Base-by-base conservation (phyloP, 768 basidiomycete genomes). In the Zangia roseola region DNA sequence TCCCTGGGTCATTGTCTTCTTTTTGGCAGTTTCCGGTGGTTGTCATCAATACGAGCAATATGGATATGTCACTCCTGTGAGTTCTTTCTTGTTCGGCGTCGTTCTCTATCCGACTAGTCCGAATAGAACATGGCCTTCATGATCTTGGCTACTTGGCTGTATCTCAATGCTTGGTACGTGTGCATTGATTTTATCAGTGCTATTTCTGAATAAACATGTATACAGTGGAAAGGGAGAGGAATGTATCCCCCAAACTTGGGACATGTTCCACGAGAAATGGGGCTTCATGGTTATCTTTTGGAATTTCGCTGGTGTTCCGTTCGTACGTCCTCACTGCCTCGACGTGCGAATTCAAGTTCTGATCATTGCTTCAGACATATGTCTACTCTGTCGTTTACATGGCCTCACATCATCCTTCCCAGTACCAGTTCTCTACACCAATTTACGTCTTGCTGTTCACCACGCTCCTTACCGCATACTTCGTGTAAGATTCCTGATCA, bases 201-300 rank as follows among this genome's bases (percentile, higher is more conserved):
- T 20, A 52, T n/a, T 21, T 14, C 3, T 56, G 8, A 30, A 50
- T 47, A 47, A 46, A 51, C 25, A 13, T 5, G 13, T 47, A 28
- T 34, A 28, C 48, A 90, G 88, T 62, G 89, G 81, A 52, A 97
- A 97, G 68, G 94, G 88, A 35, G 94, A 95, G 61, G 93, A 95
- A 62, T 93, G 90, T 60, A 93, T 94, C 53, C 91, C 92, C 6
- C 91, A 95, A 69, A 94, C 93, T 2, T 98, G 97, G 95, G 97
- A 97, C 61, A 99, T 99, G 92, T 97, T 86, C 75, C 91, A 95
- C 60, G 95, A 99, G 65, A 99, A 99, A 79, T 91, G 90, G 90
- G 91, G 94, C 25, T 97, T 94, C 77, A 87, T 97, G 82, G 86
- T 97, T 55, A 97, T 97, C 64, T 97, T 97, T 75, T 97, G 94